phyloP scores from a whole-genome alignment of 2,329 filamentous ascomycete genomes.

The Phaeophleospora eucalypticola region DNA sequence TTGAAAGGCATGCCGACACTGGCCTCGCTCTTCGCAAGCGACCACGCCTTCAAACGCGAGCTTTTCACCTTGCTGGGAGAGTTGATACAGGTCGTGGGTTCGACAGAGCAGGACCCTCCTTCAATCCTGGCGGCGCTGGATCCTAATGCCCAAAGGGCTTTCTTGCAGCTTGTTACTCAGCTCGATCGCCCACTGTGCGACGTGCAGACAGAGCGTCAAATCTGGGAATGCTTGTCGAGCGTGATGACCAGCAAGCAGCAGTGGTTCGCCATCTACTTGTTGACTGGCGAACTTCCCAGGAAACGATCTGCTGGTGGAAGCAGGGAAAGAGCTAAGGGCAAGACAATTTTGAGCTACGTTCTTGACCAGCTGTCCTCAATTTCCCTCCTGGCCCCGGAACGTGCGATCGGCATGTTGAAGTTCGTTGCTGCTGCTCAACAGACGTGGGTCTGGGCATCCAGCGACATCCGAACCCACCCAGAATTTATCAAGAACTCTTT shows the following conservation, averaged over 20 bases:
- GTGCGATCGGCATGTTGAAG: slow-evolving; percentile 72
- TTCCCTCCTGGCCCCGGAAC: slow-evolving; percentile 57
- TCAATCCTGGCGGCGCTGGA: slow-evolving; percentile 90
- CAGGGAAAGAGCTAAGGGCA: slow-evolving; percentile 48
- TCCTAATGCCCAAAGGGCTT: slow-evolving; percentile 74
- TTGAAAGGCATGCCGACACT: slow-evolving; percentile 22
- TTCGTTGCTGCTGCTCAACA: slow-evolving; percentile 88
- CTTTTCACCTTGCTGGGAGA: slow-evolving; percentile 21
- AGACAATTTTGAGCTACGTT: slow-evolving; percentile 70
- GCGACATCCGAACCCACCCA: slow-evolving; percentile 69
- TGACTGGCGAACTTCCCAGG: slow-evolving; percentile 81
- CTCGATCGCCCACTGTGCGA: slow-evolving; percentile 73
- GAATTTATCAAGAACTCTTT: slow-evolving; percentile 69
- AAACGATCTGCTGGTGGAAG: slow-evolving; percentile 55
- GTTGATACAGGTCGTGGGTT: slow-evolving; percentile 19
- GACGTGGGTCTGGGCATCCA: slow-evolving; percentile 92
- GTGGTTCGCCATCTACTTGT: slow-evolving; percentile 89
- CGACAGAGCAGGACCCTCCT: slow-evolving; percentile 65
- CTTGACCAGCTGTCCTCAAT: slow-evolving; percentile 65
- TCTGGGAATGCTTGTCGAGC: slow-evolving; percentile 82
- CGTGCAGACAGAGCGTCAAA: slow-evolving; percentile 58
- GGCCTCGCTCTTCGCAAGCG: slow-evolving; percentile 23
- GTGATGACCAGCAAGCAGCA: slow-evolving; percentile 88
- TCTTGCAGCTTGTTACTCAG: slow-evolving; percentile 71
- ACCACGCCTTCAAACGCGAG: slow-evolving; percentile 21